Base-by-base conservation (phyloP, 805 yeast species). In the Priceomyces fermenticarens region DNA sequence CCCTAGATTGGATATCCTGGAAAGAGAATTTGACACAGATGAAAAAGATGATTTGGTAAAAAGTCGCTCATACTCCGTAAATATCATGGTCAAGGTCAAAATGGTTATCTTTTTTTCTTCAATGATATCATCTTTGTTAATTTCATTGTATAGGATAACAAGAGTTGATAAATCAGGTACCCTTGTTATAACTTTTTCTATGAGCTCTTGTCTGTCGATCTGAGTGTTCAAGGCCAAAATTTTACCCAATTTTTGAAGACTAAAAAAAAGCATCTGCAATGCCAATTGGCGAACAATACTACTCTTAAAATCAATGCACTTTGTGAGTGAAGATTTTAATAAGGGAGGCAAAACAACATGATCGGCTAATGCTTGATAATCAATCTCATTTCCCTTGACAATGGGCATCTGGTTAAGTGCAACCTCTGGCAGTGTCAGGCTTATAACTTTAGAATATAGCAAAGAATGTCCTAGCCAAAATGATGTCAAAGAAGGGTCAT, bases 391-490 rank as follows among this genome's bases (percentile, higher is more conserved):
- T 31, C 26, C 38, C 36, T 78, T 81, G 10, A 52, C 47, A 14
- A 13, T 36, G 27, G 33, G 40, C 2, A 28, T 31, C 13, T 28
- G 32, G 10, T 33, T 29, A 10, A 30, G 2, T 3, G 31, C 20
- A 9, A 9, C 9, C 3, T 28, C 12, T 0, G 93, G 88, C 6
- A 83, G 54, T 1, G 79, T 77, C 3, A 81, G 49, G 23, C 72
- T 70, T n/a, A 87, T 70, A 4, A 86, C 70, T 42, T 79, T 77
- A 1, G 81, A 71, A 34, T 83, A 63, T 2, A 88, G 58, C 17
- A 83, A 66, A 1, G 88, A 76, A 60, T 78, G 84, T 6, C 93
- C 85, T 35, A 88, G 70, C 89, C 95, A 90, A 65, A 85, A 88
- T 10, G 91, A 81, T 1, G 91, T 72, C 41, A 85, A 64, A 36